Percentiles rank a stretch among this genome's conserved stretches.
Evolutionary conservation across 2,329 filamentous ascomycete species (phyloP).

Genomic region (Fusarium brachygibbosum): DNA sequence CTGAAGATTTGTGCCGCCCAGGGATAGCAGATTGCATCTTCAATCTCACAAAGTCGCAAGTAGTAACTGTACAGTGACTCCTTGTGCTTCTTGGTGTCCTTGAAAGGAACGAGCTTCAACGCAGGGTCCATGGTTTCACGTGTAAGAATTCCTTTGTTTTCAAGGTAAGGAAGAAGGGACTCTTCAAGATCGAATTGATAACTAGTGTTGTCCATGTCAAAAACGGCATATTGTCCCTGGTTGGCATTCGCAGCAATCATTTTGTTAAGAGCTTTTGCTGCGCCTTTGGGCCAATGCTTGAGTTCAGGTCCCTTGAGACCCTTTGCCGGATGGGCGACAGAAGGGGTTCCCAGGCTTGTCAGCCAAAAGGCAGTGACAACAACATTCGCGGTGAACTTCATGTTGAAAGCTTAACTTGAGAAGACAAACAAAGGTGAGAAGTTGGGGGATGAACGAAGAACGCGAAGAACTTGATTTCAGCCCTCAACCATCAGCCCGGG

Average conservation of each 20-base stretch:
- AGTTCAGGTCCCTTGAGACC: slow-evolving; percentile 43
- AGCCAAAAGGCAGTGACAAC: slow-evolving; percentile 38
- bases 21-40: slow-evolving; percentile 59
- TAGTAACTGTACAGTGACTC: slow-evolving; percentile 63
- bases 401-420: slow-evolving; percentile 2
- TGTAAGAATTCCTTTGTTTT: slow-evolving; percentile 57
- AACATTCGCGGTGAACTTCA: slow-evolving; percentile 30
- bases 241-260: slow-evolving; percentile 58
- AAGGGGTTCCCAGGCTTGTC: slow-evolving; percentile 22
- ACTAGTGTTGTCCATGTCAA: slow-evolving; percentile 63
- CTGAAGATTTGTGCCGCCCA: slow-evolving; percentile 59
- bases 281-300: slow-evolving; percentile 55
- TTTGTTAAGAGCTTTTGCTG: slow-evolving; percentile 53
- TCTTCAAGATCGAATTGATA: slow-evolving; percentile 60
- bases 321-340: slow-evolving; percentile 25
- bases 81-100: slow-evolving; percentile 54
- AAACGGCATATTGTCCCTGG: slow-evolving; percentile 56
- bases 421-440: not conserved
- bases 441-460: not conserved
- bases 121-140: slow-evolving; percentile 58
- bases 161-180: slow-evolving; percentile 59
- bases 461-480: slow-evolving; percentile 6
- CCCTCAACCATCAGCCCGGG: not conserved
- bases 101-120: slow-evolving; percentile 59
- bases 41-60: slow-evolving; percentile 58